Percentiles rank a stretch among this genome's conserved stretches.
phyloP scores from a whole-genome alignment of 2,329 filamentous ascomycete species.

The Aspergillus persii region DNA sequence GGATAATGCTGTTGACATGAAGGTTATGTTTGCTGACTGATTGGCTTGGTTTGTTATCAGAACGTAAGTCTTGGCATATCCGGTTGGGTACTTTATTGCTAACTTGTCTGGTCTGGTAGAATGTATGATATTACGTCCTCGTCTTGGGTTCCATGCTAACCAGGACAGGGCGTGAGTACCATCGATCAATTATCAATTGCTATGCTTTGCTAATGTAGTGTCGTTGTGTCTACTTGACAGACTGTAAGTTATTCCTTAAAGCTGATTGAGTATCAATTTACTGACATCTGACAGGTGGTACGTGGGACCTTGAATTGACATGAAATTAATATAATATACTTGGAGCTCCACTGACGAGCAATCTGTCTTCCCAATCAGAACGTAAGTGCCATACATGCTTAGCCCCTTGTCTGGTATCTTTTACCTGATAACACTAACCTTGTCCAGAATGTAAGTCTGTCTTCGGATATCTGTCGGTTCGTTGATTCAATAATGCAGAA shows the following conservation, averaged over 20 bases:
- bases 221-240: not conserved
- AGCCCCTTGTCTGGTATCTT: not conserved
- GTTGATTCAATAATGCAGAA: not conserved
- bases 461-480: not conserved
- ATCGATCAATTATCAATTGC: not conserved
- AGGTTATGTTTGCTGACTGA: not conserved
- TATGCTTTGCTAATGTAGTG: not conserved
- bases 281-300: slow-evolving; percentile 14
- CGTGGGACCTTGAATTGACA: not conserved
- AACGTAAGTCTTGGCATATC: not conserved
- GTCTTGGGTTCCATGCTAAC: not conserved
- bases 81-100: not conserved
- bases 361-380: slow-evolving; percentile 1
- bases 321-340: not conserved
- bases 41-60: not conserved
- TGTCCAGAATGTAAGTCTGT: slow-evolving; percentile 4
- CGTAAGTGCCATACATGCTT: slow-evolving; percentile 3
- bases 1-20: not conserved
- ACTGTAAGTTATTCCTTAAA: slow-evolving; percentile 8
- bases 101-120: not conserved
- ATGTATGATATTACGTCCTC: not conserved
- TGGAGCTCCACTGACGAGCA: slow-evolving; percentile 7
- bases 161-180: not conserved
- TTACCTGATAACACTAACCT: not conserved
- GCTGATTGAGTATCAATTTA: not conserved